Conservation (phyloP, 371 early-diverging fungal genomes). For the Sporodiniella umbellata region DNA sequence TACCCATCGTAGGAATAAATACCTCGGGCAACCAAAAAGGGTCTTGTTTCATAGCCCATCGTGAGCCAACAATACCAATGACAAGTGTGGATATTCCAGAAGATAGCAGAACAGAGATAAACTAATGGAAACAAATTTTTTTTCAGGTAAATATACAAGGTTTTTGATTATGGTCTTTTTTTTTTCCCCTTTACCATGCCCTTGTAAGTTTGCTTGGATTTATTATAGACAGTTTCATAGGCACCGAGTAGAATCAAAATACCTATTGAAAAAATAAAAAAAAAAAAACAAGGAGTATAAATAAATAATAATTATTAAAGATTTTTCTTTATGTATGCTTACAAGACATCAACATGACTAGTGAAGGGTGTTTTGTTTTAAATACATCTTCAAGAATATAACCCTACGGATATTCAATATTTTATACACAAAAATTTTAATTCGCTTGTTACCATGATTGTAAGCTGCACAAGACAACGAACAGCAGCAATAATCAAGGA, state of each 20-base stretch:
- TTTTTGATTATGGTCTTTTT: neutral
- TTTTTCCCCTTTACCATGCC: slow-evolving; percentile 48
- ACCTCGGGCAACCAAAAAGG: slow-evolving; percentile 71
- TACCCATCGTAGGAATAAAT: slow-evolving; percentile 84
- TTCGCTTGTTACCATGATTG: slow-evolving; percentile 47
- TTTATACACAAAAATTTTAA: neutral
- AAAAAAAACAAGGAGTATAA: too few species aligned
- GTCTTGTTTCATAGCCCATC: slow-evolving; percentile 63
- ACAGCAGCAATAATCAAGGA: too few species aligned
- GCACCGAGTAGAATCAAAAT: slow-evolving; percentile 43
- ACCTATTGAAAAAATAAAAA: too few species aligned
- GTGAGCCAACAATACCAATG: slow-evolving; percentile 55
- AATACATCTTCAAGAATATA: slow-evolving; percentile 59
- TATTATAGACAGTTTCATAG: slow-evolving; percentile 52
- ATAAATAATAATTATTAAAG: too few species aligned
- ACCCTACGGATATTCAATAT: slow-evolving; percentile 33
- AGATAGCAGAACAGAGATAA: slow-evolving; percentile 42
- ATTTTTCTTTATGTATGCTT: slow-evolving; percentile 11
- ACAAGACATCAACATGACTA: slow-evolving; percentile 54
- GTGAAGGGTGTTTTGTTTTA: slow-evolving; percentile 42
- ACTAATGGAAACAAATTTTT: too few species aligned
- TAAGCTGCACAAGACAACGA: slow-evolving; percentile 14
- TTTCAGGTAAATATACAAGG: neutral
- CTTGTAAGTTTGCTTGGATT: slow-evolving; percentile 41
- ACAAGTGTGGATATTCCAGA: slow-evolving; percentile 42